Base-by-base conservation (phyloP, 768 basidiomycete genomes). In the Saitozyma podzolica region DNA sequence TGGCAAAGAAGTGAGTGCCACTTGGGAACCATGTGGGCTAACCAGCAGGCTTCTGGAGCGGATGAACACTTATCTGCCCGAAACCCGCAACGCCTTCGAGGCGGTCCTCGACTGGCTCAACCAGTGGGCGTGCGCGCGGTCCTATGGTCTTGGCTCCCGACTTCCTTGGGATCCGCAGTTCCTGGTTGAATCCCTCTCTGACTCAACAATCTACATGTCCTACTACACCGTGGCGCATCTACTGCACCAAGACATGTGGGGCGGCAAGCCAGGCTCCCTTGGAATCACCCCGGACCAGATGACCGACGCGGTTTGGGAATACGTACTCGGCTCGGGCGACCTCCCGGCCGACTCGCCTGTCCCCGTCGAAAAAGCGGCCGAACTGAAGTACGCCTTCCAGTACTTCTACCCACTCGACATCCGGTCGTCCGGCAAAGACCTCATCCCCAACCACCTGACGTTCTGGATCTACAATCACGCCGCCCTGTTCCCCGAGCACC, bases 331-430 rank as follows among this genome's bases (percentile, higher is more conserved):
- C 75, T 80, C 87, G 53, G 78, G 75, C 11, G 77, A 69, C 1
- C 72, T 78, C 72, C 82, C 82, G n/a, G 57, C 66, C 17, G 57
- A 84, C 16, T 82, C 89, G 0, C 84, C 89, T 6, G 78, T 96
- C 50, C 80, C 87, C 2, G 84, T 83, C 66, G 90, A 90, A 74
- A 91, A 90, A 72, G 89, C 86, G 40, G 88, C 93, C 75, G 83
- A 84, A 14, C 84, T 98, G 80, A 93, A 89, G 78, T 89, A 89
- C 80, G 89, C 92, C 80, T 98, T 88, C 84, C 83, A 89, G 40
- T 99, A 97, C 83, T 98, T 95, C 83, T 99, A 99, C 81, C 95
- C 96, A 57, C 89, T 97, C 83, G 92, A 98, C 81, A 86, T 99
- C 71, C 91, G 96, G 53, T 97, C 96, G 13, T 99, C 96, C 11